Evolutionary conservation across 139 green algal species (phyloP).

Genomic region (Haematococcus lacustris): DNA sequence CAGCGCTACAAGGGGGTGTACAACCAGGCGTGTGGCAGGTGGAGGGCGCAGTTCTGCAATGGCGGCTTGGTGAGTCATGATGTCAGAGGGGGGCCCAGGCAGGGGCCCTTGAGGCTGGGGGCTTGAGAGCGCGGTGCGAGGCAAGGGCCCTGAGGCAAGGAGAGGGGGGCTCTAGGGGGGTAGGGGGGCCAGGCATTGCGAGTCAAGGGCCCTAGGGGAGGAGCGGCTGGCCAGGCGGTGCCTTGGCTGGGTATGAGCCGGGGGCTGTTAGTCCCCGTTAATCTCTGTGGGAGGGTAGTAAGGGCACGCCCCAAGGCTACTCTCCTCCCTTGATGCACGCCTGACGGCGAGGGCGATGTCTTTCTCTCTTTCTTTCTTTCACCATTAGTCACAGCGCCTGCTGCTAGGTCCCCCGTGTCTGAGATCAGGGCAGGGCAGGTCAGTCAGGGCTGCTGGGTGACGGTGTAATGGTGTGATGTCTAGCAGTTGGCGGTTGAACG

Average conservation of each 20-base stretch:
- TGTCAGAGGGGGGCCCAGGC: not conserved
- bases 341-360: no score
- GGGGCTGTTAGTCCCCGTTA: no score
- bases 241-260: not conserved
- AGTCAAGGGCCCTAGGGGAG: not conserved
- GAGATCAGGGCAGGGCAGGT: no score
- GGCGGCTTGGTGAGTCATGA: slow-evolving; percentile 7
- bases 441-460: no score
- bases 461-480: not conserved
- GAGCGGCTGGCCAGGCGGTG: not conserved
- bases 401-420: no score
- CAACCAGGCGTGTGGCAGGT: slow-evolving; percentile 2
- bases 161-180: no score
- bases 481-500: not conserved
- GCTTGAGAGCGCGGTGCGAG: not conserved
- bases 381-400: no score
- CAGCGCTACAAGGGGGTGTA: slow-evolving; percentile 19
- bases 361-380: no score
- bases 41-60: slow-evolving; percentile 22
- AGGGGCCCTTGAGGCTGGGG: not conserved
- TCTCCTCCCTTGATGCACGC: no score
- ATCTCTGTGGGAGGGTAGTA: no score
- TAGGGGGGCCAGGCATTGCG: no score
- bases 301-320: no score
- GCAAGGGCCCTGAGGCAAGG: not conserved